Percentiles rank a stretch among this genome's conserved stretches.
These are phyloP conservation scores for Diaporthe vaccinii DNA, from an alignment of 2,329 filamentous ascomycete species.

Conservation along the genomic window DNA sequence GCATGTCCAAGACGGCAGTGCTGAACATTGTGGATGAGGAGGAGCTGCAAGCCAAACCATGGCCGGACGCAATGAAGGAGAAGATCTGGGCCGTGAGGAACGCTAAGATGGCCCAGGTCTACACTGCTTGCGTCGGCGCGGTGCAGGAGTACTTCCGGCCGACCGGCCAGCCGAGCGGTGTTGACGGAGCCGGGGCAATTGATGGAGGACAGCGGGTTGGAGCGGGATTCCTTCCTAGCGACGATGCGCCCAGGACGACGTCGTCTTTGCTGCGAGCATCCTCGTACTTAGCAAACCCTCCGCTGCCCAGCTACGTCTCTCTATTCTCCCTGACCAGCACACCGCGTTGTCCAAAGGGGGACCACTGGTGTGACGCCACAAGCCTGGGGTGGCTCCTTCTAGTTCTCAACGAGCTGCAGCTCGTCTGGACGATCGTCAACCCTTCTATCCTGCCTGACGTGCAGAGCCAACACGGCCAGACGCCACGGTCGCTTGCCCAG, in stretches of 20 bases:
- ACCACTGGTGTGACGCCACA: slow-evolving; percentile 64
- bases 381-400: slow-evolving; percentile 69
- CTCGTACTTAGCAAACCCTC: not conserved
- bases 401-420: slow-evolving; percentile 61
- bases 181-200: no score
- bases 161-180: slow-evolving; percentile 14
- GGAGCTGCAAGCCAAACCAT: slow-evolving; percentile 58
- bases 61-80: slow-evolving; percentile 62
- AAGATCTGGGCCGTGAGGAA: slow-evolving; percentile 62
- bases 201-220: not conserved
- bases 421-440: slow-evolving; percentile 58
- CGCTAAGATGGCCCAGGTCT: slow-evolving; percentile 65
- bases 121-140: slow-evolving; percentile 58
- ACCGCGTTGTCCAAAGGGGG: slow-evolving; percentile 64
- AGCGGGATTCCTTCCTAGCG: not conserved
- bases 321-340: slow-evolving; percentile 53
- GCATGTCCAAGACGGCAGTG: slow-evolving; percentile 64
- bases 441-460: slow-evolving; percentile 43
- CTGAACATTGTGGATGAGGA: slow-evolving; percentile 59
- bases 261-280: not conserved
- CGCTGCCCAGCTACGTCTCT: slow-evolving; percentile 13
- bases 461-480: slow-evolving; percentile 36
- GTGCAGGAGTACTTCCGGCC: slow-evolving; percentile 61
- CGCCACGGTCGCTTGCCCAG: slow-evolving; percentile 58
- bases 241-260: not conserved